phyloP scores from a whole-genome alignment of 768 basidiomycete genomes.

The Boletus sp. region DNA sequence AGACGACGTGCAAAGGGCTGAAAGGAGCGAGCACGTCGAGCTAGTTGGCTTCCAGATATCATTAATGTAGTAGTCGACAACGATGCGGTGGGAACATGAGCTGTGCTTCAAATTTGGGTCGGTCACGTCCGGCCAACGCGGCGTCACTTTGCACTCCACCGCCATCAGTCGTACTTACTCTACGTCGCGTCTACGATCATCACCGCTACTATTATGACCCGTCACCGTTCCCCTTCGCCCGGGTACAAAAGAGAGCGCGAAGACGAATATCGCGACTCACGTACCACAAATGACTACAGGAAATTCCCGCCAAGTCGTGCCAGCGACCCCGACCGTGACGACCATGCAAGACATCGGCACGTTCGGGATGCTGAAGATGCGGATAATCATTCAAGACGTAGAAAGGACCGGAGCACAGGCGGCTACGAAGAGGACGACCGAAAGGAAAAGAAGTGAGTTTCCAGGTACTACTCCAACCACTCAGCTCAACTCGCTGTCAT shows the following conservation, averaged over 20 bases:
- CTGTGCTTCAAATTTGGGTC: not conserved
- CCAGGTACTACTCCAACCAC: not conserved
- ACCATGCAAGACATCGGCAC: constrained; percentile 27
- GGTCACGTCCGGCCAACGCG: too few relatives aligned
- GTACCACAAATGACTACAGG: constrained; percentile 30
- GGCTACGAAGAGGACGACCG: constrained; percentile 30
- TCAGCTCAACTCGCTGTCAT: constrained; percentile 7
- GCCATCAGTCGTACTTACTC: not conserved
- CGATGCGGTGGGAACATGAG: not conserved
- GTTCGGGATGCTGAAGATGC: constrained; percentile 29
- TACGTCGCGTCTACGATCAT: not conserved
- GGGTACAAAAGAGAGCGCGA: constrained; percentile 23
- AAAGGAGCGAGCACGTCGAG: constrained; percentile 29
- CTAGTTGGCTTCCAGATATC: constrained; percentile 19
- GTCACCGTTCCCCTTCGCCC: constrained; percentile 49
- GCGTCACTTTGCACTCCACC: not conserved
- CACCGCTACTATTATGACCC: constrained; percentile 38
- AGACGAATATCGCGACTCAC: constrained; percentile 35
- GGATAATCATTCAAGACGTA: constrained; percentile 34
- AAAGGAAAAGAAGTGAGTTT: constrained; percentile 49
- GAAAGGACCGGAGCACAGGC: constrained; percentile 22
- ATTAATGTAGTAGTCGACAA: constrained; percentile 10
- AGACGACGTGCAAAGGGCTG: constrained; percentile 37
- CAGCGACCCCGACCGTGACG: constrained; percentile 28
- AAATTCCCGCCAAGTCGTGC: constrained; percentile 35